These are phyloP conservation scores for Barnettozyma botsteinii DNA, from an alignment of 805 yeast species.

Conservation along the genomic window DNA sequence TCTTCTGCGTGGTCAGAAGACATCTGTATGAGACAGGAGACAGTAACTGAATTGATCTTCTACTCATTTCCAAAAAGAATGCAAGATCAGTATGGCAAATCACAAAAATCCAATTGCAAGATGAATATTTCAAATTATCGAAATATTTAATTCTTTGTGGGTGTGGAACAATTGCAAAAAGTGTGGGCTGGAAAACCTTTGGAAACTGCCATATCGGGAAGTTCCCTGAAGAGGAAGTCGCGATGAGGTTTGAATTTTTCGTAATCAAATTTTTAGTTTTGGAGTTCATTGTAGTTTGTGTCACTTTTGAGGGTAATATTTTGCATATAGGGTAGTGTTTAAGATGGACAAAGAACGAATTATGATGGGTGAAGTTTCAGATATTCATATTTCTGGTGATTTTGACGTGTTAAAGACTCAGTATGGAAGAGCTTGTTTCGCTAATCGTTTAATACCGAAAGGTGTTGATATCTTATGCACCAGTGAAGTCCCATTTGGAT, in stretches of 20 bases:
- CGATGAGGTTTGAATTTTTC: slow-evolving; percentile 1
- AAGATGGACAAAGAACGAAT: not conserved
- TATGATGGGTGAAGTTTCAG: not conserved
- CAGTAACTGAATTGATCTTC: slow-evolving; percentile 20
- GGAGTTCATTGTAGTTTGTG: no score
- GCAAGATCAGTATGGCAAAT: no score
- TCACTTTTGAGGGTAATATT: no score
- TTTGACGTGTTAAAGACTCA: slow-evolving; percentile 36
- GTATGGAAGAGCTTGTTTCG: slow-evolving; percentile 61
- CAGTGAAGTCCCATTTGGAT: slow-evolving; percentile 39
- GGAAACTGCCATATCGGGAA: not conserved
- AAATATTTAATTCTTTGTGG: not conserved
- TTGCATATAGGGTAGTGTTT: no score
- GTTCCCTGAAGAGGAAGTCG: not conserved
- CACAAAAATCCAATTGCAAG: no score
- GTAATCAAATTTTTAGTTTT: not conserved
- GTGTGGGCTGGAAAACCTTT: not conserved
- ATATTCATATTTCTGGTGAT: slow-evolving; percentile 25
- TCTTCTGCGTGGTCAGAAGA: slow-evolving; percentile 14
- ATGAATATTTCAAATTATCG: no score
- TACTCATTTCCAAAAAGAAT: slow-evolving; percentile 26
- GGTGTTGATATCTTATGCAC: slow-evolving; percentile 38
- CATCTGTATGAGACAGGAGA: slow-evolving; percentile 23
- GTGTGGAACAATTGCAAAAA: no score
- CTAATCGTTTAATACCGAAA: slow-evolving; percentile 33